Evolutionary conservation across 768 basidiomycete genomes (phyloP).

Genomic region (Tricholoma saponaceum): DNA sequence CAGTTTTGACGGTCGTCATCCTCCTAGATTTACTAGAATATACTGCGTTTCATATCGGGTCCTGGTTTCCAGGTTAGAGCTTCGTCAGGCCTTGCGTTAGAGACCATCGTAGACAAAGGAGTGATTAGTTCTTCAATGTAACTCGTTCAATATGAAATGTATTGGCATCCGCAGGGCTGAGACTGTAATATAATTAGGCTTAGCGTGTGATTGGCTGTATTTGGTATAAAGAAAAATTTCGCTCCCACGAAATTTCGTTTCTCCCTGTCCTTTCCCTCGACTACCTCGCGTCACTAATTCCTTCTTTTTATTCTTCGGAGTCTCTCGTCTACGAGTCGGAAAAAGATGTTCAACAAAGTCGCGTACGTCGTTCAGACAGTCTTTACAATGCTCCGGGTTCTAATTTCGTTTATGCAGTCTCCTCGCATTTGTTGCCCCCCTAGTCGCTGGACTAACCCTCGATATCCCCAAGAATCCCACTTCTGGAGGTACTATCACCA

Average conservation of each 20-base stretch:
- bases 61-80: too few relatives aligned
- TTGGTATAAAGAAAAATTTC: constrained; percentile 25
- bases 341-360: constrained; percentile 49
- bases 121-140: too few relatives aligned
- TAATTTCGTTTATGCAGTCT: constrained; percentile 21
- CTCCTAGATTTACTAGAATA: constrained; percentile 7
- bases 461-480: constrained; percentile 28
- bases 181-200: not conserved
- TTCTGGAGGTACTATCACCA: constrained; percentile 29
- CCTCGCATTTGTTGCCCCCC: constrained; percentile 40
- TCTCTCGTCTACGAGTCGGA: constrained; percentile 17
- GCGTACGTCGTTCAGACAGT: constrained; percentile 27
- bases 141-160: too few relatives aligned
- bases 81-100: too few relatives aligned
- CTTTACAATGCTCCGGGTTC: not conserved
- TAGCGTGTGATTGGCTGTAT: constrained; percentile 13
- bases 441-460: constrained; percentile 48
- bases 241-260: not conserved
- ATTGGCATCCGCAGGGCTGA: too few relatives aligned
- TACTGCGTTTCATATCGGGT: too few relatives aligned
- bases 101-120: too few relatives aligned
- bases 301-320: constrained; percentile 13
- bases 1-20: not conserved
- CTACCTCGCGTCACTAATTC: constrained; percentile 14
- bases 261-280: constrained; percentile 10